Evolutionary conservation across 257 asterid genomes (phyloP), one percentile per base, ranked within the genome.

Genomic region (Nicotiana noctiflora): DNA sequence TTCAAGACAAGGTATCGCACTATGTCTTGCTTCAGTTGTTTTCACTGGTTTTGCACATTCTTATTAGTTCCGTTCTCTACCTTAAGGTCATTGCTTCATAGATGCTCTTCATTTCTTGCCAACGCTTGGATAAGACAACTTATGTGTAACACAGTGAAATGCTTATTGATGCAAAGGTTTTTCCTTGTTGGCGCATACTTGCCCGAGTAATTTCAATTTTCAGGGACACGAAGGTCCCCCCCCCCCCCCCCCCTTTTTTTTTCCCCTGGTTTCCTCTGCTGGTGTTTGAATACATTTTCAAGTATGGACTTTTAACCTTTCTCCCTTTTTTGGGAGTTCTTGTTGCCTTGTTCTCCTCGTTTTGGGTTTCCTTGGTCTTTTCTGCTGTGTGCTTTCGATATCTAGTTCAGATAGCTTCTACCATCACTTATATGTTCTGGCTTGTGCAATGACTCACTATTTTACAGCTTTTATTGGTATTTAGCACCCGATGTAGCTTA

Each of bases 1-100:
- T 81, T 60, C 85, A n/a, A 88, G 79, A 75, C 86, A 81, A 23
- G 93, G 97, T 94, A 83, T 34, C 8, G 1, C 40, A 34, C 40
- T 34, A 34, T 46, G 59, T 5, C 23, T 65, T 44, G 75, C 80
- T 44, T 77, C 21, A 52, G 34, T 15, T 82, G 7, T 57, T 79
- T 15, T 15, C 52, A 27, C 80, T 23, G 56, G 11, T 6, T 17
- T 1, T n/a, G 53, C 31, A 44, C 3, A 27, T 68, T 21, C 57
- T 44, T 40, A 44, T 40, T 44, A 13, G 59, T 72, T 72, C 37
- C 21, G 3, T 72, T 11, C 59, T 72, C 77, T 21, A 72, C 77
- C 21, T 5, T 21, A 6, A 44, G 44, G 57, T 51, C 23, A 70
- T 70, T 70, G 31, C 34, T 21, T 70, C 77, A 3, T 70, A 70